Base-by-base conservation (phyloP, 257 asterid species). In the Vinca minor region DNA sequence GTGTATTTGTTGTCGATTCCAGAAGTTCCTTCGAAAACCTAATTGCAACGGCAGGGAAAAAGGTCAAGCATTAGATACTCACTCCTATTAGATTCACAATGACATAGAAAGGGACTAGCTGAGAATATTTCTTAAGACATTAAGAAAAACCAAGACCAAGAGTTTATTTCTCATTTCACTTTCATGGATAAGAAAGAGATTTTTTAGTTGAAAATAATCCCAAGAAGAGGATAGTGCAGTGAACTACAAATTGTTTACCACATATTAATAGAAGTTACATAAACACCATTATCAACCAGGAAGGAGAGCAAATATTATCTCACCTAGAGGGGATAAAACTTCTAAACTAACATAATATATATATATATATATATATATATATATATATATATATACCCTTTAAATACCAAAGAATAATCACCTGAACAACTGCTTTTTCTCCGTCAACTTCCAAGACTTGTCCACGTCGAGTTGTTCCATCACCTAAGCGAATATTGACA, bases 391-490 rank as follows among this genome's bases (percentile, higher is more conserved):
- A n/a, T 41, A 56, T 32, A 31, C 6, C 3, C 42, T 56, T 17
- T 0, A 56, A 56, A 17, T 31, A n/a, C 8, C 15, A 31, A 62
- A 50, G 25, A 62, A 38, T 50, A 38, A 63, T 77, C 73, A 91
- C 98, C 98, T 91, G 98, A 75, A 91, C 96, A 80, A 91, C 96
- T 62, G 98, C 98, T 76, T 88, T 91, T 74, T 91, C 98, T 57
- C 96, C 98, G 78, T 91, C 98, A 41, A 91, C 98, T 78, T 91
- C 98, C 84, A 91, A 63, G 62, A 91, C 96, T 76, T 91, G 98
- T 50, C 98, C 98, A 86, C 98, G 98, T 34, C 98, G 82, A 42
- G 87, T 83, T 67, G 94, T 80, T 76, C 98, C 98, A 82, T 91
- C 94, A 75, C 96, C 98, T 64, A 91, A 76, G 69, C 98, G 98